Conservation (phyloP, 1,284 basidiomycete genomes). For the Volvariella volvacea region DNA sequence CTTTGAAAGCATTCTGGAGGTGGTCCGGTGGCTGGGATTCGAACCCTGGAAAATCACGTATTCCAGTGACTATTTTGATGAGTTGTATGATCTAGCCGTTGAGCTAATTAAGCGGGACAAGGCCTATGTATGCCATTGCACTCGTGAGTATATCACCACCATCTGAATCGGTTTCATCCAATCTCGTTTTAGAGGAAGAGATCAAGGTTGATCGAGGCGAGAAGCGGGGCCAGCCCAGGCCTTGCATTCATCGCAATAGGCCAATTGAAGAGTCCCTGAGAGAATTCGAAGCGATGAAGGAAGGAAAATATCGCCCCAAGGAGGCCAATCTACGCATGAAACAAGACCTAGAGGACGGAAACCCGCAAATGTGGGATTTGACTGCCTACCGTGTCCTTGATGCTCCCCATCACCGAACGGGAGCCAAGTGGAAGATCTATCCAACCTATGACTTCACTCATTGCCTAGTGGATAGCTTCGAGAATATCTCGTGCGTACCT, state of each 20-base stretch:
- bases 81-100: slow-evolving; percentile 86
- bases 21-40: slow-evolving; percentile 94
- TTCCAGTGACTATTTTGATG: slow-evolving; percentile 95
- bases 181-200: slow-evolving; percentile 64
- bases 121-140: slow-evolving; percentile 96
- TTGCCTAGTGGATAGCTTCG: slow-evolving; percentile 97
- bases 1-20: slow-evolving; percentile 96
- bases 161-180: slow-evolving; percentile 2
- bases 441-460: slow-evolving; percentile 99
- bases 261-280: slow-evolving; percentile 80
- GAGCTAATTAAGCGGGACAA: slow-evolving; percentile 88
- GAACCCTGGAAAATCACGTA: slow-evolving; percentile 99
- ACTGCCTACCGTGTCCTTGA: slow-evolving; percentile 94
- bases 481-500: slow-evolving; percentile 89
- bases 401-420: slow-evolving; percentile 90
- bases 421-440: slow-evolving; percentile 90
- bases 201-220: slow-evolving; percentile 86
- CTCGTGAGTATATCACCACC: slow-evolving; percentile 42
- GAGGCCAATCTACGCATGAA: slow-evolving; percentile 97
- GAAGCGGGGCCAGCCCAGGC: slow-evolving; percentile 76
- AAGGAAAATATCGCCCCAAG: slow-evolving; percentile 85
- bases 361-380: slow-evolving; percentile 99
- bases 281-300: slow-evolving; percentile 93
- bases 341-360: slow-evolving; percentile 88
- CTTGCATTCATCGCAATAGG: slow-evolving; percentile 83